phyloP scores from a whole-genome alignment of 805 yeast genomes.

The Candida chilensis region DNA sequence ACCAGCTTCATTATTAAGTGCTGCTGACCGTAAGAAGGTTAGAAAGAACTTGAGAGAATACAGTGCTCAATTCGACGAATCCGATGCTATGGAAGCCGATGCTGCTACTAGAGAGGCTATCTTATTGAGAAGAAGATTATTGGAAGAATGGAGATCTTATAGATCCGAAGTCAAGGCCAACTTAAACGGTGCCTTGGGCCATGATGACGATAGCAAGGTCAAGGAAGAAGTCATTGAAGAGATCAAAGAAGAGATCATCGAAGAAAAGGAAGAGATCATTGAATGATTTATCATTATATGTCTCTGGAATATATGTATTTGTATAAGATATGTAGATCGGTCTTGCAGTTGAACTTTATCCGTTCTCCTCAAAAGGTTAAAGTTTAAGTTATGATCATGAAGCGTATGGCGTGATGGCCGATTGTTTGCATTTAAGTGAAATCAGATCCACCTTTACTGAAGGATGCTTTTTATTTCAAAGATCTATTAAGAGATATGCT shows the following conservation, averaged over 20 bases:
- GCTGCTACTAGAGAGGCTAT: slow-evolving; percentile 87
- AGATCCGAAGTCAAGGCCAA: slow-evolving; percentile 43
- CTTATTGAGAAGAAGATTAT: slow-evolving; percentile 68
- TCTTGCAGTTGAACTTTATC: too few species aligned
- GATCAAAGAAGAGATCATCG: slow-evolving; percentile 66
- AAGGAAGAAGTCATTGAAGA: slow-evolving; percentile 66
- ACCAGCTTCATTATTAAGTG: slow-evolving; percentile 69
- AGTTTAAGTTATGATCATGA: too few species aligned
- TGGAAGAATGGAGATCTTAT: slow-evolving; percentile 83
- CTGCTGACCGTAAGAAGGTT: slow-evolving; percentile 81
- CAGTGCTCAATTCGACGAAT: slow-evolving; percentile 88
- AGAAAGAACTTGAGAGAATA: slow-evolving; percentile 83
- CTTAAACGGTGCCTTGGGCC: slow-evolving; percentile 34
- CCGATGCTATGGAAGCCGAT: slow-evolving; percentile 92
- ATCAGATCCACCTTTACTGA: too few species aligned
- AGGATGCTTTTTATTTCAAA: too few species aligned
- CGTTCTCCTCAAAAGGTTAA: too few species aligned
- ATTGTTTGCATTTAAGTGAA: too few species aligned
- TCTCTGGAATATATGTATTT: too few species aligned
- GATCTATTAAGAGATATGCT: too few species aligned
- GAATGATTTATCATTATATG: slow-evolving; percentile 26
- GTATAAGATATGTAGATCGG: too few species aligned
- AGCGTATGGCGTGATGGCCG: too few species aligned
- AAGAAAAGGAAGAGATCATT: slow-evolving; percentile 63
- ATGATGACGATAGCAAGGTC: slow-evolving; percentile 34